Evolutionary conservation across 768 basidiomycete genomes (phyloP), one percentile per base, ranked within the genome.

Genomic region (Infundibulicybe gibba): DNA sequence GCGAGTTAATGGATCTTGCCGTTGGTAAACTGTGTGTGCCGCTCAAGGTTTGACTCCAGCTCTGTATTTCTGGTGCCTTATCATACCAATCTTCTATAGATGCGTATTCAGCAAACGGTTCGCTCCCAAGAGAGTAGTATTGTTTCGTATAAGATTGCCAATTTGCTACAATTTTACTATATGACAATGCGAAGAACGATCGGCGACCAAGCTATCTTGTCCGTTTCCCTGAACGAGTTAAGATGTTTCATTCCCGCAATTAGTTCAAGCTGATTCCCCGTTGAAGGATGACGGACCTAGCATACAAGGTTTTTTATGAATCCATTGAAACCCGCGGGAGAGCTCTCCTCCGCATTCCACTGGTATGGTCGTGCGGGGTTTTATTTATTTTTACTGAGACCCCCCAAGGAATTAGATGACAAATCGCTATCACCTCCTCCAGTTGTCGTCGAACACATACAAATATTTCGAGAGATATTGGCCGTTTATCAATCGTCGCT

Each of bases 41-140:
- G n/a, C 71, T 97, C 50, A 91, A 86, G 79, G 94, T 92, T 53
- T 30, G 62, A 45, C 53, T 40, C 37, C 1, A 6, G 19, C 47
- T 20, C 31, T 8, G 13, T 6, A 43, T 1, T 3, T 25, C 17
- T 35, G 3, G 6, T 32, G 41, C 32, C 42, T 21, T 41, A 16
- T 40, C 40, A 37, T 44, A 51, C 38, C 13, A 40, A 15, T 31
- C 11, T 6, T 38, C 48, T 11, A 4, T 54, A 94, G 90, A 71
- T 88, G 31, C 82, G 95, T 20, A 87, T 97, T n/a, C 82, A 90
- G 57, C 94, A 98, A 62, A 97, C 94, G 3, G 81, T 97, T 30
- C 81, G 87, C 37, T 90, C 87, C 0, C 95, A 99, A 61, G 95
- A 97, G 64, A 94, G 90, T 54, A 85, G 87, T 49, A 92, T 98